Conservation (phyloP, 345 rosid genomes). For the Eucalyptus grandis region DNA sequence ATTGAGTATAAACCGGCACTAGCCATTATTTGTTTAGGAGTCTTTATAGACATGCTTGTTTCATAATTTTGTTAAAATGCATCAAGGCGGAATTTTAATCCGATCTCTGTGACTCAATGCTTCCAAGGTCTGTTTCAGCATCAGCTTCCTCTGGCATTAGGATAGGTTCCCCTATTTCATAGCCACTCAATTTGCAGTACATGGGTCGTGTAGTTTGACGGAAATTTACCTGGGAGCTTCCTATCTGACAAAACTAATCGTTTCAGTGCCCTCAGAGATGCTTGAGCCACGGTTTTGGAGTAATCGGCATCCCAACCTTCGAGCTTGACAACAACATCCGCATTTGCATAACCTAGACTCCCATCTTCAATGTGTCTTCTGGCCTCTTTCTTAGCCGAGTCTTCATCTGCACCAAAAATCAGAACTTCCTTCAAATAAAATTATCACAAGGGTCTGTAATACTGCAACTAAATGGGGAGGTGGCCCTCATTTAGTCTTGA, state of each 20-base stretch:
- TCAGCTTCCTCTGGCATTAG: not conserved
- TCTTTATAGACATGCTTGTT: not conserved
- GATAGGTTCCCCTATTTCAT: not conserved
- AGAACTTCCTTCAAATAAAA: not conserved
- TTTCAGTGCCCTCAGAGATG: constrained; percentile 80
- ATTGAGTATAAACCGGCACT: not conserved
- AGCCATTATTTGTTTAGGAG: not conserved
- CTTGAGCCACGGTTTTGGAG: constrained; percentile 70
- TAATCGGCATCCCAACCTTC: constrained; percentile 71
- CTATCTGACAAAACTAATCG: constrained; percentile 58
- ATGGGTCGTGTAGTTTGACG: not conserved
- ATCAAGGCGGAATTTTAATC: not conserved
- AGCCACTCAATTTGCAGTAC: not conserved
- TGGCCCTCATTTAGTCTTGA: not conserved
- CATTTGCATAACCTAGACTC: constrained; percentile 52
- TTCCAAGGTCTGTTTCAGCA: not conserved
- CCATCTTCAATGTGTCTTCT: constrained; percentile 35
- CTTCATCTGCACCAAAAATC: constrained; percentile 36
- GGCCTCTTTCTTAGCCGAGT: constrained; percentile 72
- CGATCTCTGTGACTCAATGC: not conserved
- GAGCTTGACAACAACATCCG: constrained; percentile 80
- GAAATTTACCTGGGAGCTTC: constrained; percentile 53
- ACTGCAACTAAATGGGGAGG: not conserved
- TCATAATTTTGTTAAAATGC: not conserved
- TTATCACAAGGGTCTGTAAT: not conserved